Percentiles rank a stretch among this genome's conserved stretches.
These are phyloP conservation scores for Moesziomyces sp. DNA, from an alignment of 1,284 basidiomycete genomes.

Conservation along the genomic window DNA sequence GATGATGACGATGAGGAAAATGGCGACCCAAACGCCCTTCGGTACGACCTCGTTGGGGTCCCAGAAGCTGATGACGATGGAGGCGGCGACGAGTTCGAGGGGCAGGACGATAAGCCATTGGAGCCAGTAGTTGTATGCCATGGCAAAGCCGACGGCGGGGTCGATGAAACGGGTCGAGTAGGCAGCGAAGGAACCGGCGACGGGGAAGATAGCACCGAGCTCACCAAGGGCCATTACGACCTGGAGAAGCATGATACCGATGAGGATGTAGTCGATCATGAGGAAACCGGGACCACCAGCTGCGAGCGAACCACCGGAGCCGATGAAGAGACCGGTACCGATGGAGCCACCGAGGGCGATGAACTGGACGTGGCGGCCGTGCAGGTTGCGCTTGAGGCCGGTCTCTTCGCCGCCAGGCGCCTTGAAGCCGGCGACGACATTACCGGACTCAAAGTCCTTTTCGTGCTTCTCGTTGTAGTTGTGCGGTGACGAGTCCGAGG, in stretches of 20 bases:
- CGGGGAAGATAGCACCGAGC: constrained; percentile 60
- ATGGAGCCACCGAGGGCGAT: constrained; percentile 68
- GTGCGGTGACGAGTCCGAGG: constrained; percentile 6
- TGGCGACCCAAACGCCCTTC: constrained; percentile 56
- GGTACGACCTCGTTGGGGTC: constrained; percentile 51
- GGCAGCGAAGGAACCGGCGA: constrained; percentile 63
- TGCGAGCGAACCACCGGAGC: constrained; percentile 70
- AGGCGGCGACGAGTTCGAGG: constrained; percentile 61
- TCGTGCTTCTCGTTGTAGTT: constrained; percentile 34
- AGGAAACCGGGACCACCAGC: constrained; percentile 71
- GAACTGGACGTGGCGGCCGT: constrained; percentile 62
- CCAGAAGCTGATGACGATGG: constrained; percentile 63
- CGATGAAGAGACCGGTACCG: constrained; percentile 71
- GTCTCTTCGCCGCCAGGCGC: constrained; percentile 17
- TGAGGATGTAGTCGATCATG: constrained; percentile 64
- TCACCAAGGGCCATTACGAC: constrained; percentile 68
- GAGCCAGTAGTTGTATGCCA: constrained; percentile 66
- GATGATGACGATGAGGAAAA: constrained; percentile 56
- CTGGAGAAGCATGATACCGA: constrained; percentile 67
- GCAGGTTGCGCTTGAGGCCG: constrained; percentile 58
- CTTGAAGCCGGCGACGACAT: constrained; percentile 40
- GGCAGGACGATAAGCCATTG: constrained; percentile 64
- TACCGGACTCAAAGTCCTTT: constrained; percentile 31
- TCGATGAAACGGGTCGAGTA: constrained; percentile 66
- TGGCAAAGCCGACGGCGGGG: constrained; percentile 62